phyloP scores from a whole-genome alignment of 2,329 filamentous ascomycete species.

The Diaporthe citrichinensis region DNA sequence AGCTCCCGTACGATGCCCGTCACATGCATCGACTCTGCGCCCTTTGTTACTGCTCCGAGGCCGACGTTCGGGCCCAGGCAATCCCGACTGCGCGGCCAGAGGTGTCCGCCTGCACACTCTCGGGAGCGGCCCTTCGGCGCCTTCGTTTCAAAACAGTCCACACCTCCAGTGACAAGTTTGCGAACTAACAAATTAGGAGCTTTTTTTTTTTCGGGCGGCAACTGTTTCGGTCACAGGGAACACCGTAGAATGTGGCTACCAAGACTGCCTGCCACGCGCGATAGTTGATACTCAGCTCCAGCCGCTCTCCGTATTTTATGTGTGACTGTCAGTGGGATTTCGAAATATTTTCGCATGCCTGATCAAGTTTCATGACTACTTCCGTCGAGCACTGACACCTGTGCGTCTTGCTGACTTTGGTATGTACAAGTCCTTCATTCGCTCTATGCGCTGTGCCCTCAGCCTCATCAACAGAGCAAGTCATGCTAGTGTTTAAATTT shows the following conservation, averaged over 20 bases:
- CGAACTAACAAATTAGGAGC: background rate
- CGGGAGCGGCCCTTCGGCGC: too few species aligned
- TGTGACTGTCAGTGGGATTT: too few species aligned
- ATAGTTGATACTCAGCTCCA: too few species aligned
- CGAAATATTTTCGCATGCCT: background rate
- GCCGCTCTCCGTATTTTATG: background rate
- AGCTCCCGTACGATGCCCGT: conserved; percentile 2
- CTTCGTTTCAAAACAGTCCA: background rate
- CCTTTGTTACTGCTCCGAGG: background rate
- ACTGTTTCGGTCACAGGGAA: background rate
- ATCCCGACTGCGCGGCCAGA: background rate
- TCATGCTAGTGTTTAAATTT: background rate
- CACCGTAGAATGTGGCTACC: background rate
- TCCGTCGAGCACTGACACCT: background rate
- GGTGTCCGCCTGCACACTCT: background rate
- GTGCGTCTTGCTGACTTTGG: background rate
- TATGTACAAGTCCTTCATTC: too few species aligned
- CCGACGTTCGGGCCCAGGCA: background rate
- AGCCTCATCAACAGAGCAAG: background rate
- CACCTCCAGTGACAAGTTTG: background rate
- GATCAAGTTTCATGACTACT: background rate
- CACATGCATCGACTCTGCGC: conserved; percentile 6
- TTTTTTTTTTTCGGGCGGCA: background rate
- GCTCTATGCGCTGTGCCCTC: background rate
- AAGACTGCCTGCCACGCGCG: too few species aligned